Base-by-base conservation (phyloP, 208 protist genomes). In the Acanthamoeba sp. region DNA sequence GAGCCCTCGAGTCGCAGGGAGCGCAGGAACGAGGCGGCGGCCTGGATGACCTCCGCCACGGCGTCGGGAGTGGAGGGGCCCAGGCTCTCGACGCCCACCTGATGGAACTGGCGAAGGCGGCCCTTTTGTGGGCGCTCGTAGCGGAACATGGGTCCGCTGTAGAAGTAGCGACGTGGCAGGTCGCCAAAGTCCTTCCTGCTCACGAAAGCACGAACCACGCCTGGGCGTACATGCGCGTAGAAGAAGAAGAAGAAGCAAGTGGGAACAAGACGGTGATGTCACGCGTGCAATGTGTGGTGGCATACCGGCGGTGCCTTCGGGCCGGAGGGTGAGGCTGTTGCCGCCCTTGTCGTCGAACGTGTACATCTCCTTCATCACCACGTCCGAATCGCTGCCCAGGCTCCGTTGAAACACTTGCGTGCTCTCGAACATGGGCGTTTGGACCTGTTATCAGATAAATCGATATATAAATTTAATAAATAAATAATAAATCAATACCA, bases 351-450 rank as follows among this genome's bases (percentile, higher is more conserved):
- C 95, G 14, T 76, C 78, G 64, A 97, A 94, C 2, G 76, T 87
- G 76, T 93, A 97, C 96, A 97, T 97, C 40, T 97, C 96, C 52
- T 97, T 97, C 48, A 69, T 82, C 0, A 97, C 96, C 0, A 97
- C 95, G 90, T 97, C 96, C 48, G 93, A 95, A 4, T 76, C 42
- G 0, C 50, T 59, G 3, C 96, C 96, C 78, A 97, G 57, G 29
- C 78, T 94, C 88, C 96, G 52, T 40, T 92, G 45, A 82, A 97
- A 97, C 50, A 97, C 36, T 10, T 93, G 82, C 10, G 29, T 69
- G 9, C 48, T 36, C 38, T 97, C 96, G 27, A 97, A 93, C 27
- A 97, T 97, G 20, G 96, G 96, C 66, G 96, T 97, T 57, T 95
- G 64, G 1, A 94, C 29, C 85, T 84, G 29, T 45, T 48, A 48